Evolutionary conservation across 495 filamentous ascomycete genomes (phyloP).

Genomic region (Hypoxylon crocopeplum): DNA sequence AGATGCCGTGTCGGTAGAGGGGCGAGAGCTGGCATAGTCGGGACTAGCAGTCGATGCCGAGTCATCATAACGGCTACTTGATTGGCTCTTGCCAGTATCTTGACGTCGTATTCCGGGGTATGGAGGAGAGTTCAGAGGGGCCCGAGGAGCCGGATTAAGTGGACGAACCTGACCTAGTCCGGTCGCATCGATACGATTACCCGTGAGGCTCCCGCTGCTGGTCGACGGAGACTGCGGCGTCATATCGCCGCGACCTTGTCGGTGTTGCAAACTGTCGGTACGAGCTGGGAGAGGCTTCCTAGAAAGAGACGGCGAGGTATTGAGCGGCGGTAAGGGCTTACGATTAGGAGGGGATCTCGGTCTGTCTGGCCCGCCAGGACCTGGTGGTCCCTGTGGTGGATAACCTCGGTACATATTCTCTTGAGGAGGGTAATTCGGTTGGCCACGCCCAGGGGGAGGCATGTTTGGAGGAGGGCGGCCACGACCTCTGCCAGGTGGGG

Average conservation of each 20-base stretch:
- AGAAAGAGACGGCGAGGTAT: conserved; percentile 47
- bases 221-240: conserved; percentile 42
- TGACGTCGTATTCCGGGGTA: conserved; percentile 35
- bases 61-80: conserved; percentile 56
- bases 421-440: conserved; percentile 31
- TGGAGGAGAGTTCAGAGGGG: conserved; percentile 24
- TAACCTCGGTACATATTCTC: conserved; percentile 37
- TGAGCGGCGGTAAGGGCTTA: conserved; percentile 37
- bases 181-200: conserved; percentile 69
- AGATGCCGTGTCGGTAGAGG: conserved; percentile 66
- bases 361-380: conserved; percentile 22
- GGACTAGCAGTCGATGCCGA: conserved; percentile 56
- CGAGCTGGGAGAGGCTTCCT: conserved; percentile 69
- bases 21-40: conserved; percentile 74
- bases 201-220: conserved; percentile 68
- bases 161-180: conserved; percentile 59
- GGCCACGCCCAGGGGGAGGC: conserved; percentile 30
- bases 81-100: conserved; percentile 46
- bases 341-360: conserved; percentile 37
- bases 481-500: conserved; percentile 39
- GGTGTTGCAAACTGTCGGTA: conserved; percentile 48
- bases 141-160: conserved; percentile 24
- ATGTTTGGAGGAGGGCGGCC: conserved; percentile 48
- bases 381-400: conserved; percentile 28
- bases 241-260: conserved; percentile 33